Evolutionary conservation across 2,329 filamentous ascomycete genomes (phyloP).

Genomic region (Cryphonectria japonica): DNA sequence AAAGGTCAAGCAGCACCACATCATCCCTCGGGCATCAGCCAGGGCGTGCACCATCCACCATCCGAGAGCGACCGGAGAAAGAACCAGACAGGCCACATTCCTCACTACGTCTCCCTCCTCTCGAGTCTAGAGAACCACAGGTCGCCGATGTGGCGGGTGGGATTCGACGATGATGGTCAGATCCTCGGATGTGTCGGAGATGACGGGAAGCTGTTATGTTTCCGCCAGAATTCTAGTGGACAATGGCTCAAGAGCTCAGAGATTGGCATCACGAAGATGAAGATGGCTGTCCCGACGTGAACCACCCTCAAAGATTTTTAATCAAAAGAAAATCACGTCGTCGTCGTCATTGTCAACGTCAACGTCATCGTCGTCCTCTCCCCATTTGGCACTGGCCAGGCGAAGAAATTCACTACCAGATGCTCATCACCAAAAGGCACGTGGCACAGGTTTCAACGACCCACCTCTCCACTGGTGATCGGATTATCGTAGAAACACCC

Average conservation of each 20-base stretch:
- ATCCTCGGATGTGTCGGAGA: constrained; percentile 77
- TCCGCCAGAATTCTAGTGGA: constrained; percentile 62
- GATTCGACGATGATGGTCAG: constrained; percentile 72
- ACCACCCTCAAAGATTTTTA: neutral
- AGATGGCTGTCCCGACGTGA: constrained; percentile 51
- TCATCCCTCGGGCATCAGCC: constrained; percentile 55
- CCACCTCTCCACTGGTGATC: neutral
- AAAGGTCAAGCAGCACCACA: constrained; percentile 33
- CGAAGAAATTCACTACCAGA: neutral
- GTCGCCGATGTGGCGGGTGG: constrained; percentile 75
- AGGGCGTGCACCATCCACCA: constrained; percentile 56
- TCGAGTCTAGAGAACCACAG: constrained; percentile 69
- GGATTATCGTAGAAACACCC: neutral
- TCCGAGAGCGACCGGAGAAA: constrained; percentile 53
- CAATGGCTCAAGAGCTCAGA: constrained; percentile 64
- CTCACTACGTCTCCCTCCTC: constrained; percentile 65
- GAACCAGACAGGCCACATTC: constrained; percentile 66
- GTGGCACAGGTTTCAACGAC: neutral
- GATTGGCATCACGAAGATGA: constrained; percentile 60
- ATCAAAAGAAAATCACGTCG: neutral
- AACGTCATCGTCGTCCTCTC: neutral
- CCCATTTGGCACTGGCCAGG: neutral
- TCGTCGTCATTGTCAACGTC: neutral
- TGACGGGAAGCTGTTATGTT: constrained; percentile 69
- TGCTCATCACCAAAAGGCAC: neutral